Conservation (phyloP, 2,329 filamentous ascomycete genomes). For the Aureobasidium uvarum region DNA sequence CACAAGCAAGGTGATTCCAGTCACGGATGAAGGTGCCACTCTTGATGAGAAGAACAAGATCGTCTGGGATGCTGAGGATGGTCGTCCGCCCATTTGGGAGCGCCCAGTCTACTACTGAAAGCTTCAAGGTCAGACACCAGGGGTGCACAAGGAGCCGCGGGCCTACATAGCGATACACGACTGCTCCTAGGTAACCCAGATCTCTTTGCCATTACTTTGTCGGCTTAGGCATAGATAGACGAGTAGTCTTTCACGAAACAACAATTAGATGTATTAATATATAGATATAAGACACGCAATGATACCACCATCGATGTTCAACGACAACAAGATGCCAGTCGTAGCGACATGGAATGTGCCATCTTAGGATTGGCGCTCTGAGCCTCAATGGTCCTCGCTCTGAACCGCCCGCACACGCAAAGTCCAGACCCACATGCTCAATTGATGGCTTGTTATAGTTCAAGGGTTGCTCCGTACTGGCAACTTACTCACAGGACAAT, state of each 20-base stretch:
- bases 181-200: background rate
- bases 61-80: constrained; percentile 57
- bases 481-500: background rate
- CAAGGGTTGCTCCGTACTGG: background rate
- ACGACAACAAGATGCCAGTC: background rate
- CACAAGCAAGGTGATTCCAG: constrained; percentile 67
- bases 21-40: constrained; percentile 74
- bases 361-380: background rate
- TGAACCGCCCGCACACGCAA: background rate
- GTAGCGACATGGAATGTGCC: background rate
- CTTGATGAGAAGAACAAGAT: constrained; percentile 69
- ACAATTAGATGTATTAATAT: background rate
- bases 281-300: background rate
- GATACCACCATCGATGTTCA: background rate
- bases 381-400: background rate
- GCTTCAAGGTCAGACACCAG: background rate
- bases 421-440: background rate
- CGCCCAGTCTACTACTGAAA: constrained; percentile 41
- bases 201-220: background rate
- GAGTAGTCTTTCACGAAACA: background rate
- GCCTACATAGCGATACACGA: background rate
- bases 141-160: background rate
- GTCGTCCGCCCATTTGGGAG: constrained; percentile 58
- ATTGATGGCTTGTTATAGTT: background rate
- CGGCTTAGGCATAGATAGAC: background rate